Evolutionary conservation across 805 yeast genomes (phyloP).

Genomic region (Candida andamanensis): DNA sequence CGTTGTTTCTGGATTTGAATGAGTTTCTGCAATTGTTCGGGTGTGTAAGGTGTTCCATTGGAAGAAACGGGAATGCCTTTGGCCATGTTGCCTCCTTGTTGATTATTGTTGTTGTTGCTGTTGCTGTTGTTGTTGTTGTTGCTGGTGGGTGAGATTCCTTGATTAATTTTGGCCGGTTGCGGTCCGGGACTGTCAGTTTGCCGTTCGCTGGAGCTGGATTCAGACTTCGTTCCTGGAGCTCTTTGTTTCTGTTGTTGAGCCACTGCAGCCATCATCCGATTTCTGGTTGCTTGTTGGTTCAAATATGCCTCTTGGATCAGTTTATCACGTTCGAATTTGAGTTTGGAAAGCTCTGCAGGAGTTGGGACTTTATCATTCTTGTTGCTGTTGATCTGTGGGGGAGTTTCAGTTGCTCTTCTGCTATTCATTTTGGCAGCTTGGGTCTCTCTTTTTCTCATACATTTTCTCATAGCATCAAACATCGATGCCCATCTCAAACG

Average conservation of each 20-base stretch:
- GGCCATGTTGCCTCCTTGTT: constrained; percentile 15
- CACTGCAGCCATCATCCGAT: constrained; percentile 39
- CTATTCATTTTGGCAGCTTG: constrained; percentile 34
- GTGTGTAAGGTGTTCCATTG: constrained; percentile 53
- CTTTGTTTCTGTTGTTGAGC: constrained; percentile 29
- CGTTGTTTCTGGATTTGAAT: constrained; percentile 50
- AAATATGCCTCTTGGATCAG: constrained; percentile 73
- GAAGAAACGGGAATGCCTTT: constrained; percentile 37
- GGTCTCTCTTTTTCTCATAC: constrained; percentile 83
- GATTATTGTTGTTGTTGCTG: not conserved
- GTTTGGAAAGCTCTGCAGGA: constrained; percentile 76
- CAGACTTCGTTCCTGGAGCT: not conserved
- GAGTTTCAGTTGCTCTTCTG: constrained; percentile 14
- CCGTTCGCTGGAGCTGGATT: not conserved
- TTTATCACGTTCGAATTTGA: constrained; percentile 83
- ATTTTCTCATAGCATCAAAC: constrained; percentile 91
- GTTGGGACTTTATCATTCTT: constrained; percentile 49
- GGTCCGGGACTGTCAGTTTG: not conserved
- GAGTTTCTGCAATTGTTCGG: constrained; percentile 57
- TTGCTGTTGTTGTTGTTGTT: constrained; percentile 1
- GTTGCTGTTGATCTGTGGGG: constrained; percentile 4
- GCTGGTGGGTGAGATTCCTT: constrained; percentile 6
- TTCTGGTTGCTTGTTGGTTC: constrained; percentile 39
- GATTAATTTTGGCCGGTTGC: constrained; percentile 2
- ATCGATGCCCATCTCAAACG: constrained; percentile 93